phyloP scores from a whole-genome alignment of 2,329 filamentous ascomycete genomes.

The Fusarium armeniacum region DNA sequence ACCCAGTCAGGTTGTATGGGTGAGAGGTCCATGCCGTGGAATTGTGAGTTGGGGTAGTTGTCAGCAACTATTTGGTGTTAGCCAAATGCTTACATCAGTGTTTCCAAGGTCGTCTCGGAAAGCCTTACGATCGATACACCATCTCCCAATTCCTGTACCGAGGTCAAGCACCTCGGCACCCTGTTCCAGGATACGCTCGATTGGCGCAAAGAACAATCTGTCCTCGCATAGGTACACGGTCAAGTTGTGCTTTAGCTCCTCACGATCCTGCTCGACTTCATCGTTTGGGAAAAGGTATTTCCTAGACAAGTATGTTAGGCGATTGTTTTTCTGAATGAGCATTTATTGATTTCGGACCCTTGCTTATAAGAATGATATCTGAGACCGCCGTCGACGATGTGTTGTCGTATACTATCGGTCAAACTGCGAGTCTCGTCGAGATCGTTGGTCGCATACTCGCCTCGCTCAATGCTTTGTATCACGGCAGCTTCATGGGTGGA shows the following conservation, averaged over 20 bases:
- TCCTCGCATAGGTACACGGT: slow-evolving; percentile 58
- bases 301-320: slow-evolving; percentile 43
- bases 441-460: slow-evolving; percentile 49
- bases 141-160: slow-evolving; percentile 67
- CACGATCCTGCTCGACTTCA: slow-evolving; percentile 59
- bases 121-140: slow-evolving; percentile 64
- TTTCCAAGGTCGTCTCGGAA: background rate
- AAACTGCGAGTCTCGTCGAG: slow-evolving; percentile 58
- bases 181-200: slow-evolving; percentile 55
- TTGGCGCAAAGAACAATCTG: slow-evolving; percentile 61
- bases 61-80: slow-evolving; percentile 60
- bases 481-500: slow-evolving; percentile 50
- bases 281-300: slow-evolving; percentile 62
- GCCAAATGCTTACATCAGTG: background rate
- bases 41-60: slow-evolving; percentile 58
- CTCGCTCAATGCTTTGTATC: slow-evolving; percentile 54
- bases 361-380: slow-evolving; percentile 52
- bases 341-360: background rate
- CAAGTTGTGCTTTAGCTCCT: slow-evolving; percentile 59
- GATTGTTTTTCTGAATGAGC: background rate
- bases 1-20: slow-evolving; percentile 67
- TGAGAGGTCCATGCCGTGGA: slow-evolving; percentile 66
- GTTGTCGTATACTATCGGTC: slow-evolving; percentile 60
- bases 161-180: slow-evolving; percentile 64
- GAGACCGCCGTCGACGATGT: slow-evolving; percentile 59